These are phyloP conservation scores for Fragosphaeria purpurea DNA, from an alignment of 2,329 filamentous ascomycete species.

Conservation along the genomic window DNA sequence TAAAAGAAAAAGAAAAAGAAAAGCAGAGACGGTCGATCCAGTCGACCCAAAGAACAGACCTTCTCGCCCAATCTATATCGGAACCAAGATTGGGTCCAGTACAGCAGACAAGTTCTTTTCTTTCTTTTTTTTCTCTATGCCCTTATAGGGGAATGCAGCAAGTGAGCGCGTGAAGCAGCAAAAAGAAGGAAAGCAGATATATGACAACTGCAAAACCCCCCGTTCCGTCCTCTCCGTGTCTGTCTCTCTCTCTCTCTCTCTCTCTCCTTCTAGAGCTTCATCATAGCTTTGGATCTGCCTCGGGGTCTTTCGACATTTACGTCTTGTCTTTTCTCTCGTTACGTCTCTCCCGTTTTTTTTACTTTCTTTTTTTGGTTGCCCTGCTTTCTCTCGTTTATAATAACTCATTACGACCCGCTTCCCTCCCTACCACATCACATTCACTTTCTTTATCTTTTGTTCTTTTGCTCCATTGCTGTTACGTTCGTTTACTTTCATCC, in stretches of 20 bases:
- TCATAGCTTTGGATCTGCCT: slow-evolving; percentile 9
- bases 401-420: slow-evolving; percentile 10
- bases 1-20: no score
- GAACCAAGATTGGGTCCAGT: not conserved
- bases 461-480: not conserved
- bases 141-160: no score
- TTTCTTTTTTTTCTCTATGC: not conserved
- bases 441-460: slow-evolving; percentile 5
- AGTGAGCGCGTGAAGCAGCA: no score
- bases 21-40: not conserved
- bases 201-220: slow-evolving; percentile 20
- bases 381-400: not conserved
- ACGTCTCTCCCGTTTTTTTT: not conserved
- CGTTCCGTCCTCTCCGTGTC: no score
- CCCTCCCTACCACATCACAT: slow-evolving; percentile 12
- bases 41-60: not conserved
- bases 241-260: not conserved
- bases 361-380: not conserved
- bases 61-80: not conserved
- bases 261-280: slow-evolving; percentile 11
- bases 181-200: slow-evolving; percentile 14
- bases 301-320: not conserved
- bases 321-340: not conserved
- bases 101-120: not conserved
- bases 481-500: not conserved